Conservation (phyloP, 345 rosid species). For the Mercurialis annua region DNA sequence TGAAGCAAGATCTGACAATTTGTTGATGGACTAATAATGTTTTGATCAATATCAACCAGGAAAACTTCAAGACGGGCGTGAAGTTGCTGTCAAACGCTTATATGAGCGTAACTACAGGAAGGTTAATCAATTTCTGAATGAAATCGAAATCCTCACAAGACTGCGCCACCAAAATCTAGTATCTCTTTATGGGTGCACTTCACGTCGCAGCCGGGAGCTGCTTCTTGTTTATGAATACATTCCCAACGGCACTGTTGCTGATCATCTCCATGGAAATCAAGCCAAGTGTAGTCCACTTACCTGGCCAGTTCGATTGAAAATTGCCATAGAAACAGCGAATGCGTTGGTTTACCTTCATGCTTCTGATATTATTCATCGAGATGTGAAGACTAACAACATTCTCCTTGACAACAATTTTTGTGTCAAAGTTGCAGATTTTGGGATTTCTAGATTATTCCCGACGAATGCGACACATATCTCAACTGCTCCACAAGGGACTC, state of each 20-base stretch:
- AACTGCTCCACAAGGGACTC: slow-evolving; percentile 22
- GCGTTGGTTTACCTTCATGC: slow-evolving; percentile 26
- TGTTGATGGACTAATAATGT: neutral
- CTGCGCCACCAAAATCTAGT: slow-evolving; percentile 14
- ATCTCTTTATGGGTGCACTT: slow-evolving; percentile 18
- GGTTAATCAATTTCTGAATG: slow-evolving; percentile 16
- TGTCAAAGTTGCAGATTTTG: slow-evolving; percentile 29
- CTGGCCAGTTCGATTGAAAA: slow-evolving; percentile 21
- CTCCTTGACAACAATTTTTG: slow-evolving; percentile 20
- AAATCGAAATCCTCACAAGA: slow-evolving; percentile 10
- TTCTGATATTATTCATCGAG: slow-evolving; percentile 18
- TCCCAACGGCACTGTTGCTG: slow-evolving; percentile 21
- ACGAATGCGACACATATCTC: slow-evolving; percentile 19
- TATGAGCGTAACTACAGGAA: slow-evolving; percentile 9
- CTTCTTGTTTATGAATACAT: slow-evolving; percentile 22
- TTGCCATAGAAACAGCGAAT: slow-evolving; percentile 19
- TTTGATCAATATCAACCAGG: slow-evolving; percentile 9
- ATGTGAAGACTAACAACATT: slow-evolving; percentile 25
- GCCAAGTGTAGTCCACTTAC: slow-evolving; percentile 5
- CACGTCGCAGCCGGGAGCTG: slow-evolving; percentile 15
- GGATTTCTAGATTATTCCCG: slow-evolving; percentile 21
- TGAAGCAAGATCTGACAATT: neutral
- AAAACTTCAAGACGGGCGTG: slow-evolving; percentile 11
- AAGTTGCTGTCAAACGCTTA: slow-evolving; percentile 15
- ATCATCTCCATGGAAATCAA: slow-evolving; percentile 14